Conservation (phyloP, 257 asterid genomes). For the Marsdenia floribunda region DNA sequence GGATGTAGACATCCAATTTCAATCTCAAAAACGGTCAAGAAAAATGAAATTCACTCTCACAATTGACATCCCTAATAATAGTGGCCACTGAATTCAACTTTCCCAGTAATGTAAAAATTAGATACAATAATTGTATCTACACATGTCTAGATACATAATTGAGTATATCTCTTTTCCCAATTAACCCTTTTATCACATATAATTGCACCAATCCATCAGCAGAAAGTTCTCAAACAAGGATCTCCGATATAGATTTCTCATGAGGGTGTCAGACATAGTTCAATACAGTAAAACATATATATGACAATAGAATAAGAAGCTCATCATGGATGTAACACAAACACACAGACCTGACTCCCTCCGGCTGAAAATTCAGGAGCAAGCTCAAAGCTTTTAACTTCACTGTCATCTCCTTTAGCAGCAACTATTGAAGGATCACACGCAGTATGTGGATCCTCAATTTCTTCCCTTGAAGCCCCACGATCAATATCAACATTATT, state of each 20-base stretch:
- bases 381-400: constrained; percentile 35
- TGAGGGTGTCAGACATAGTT: background rate
- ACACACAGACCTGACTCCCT: constrained; percentile 33
- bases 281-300: background rate
- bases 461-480: constrained; percentile 41
- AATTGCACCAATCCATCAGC: background rate
- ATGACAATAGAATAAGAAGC: background rate
- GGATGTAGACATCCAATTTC: background rate
- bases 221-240: background rate
- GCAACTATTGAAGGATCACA: constrained; percentile 19
- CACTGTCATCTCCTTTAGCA: constrained; percentile 37
- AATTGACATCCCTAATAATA: background rate
- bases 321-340: background rate
- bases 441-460: constrained; percentile 29
- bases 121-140: background rate
- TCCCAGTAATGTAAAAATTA: background rate
- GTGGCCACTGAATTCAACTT: background rate
- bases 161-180: background rate
- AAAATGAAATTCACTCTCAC: background rate
- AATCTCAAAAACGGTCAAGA: background rate
- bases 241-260: background rate
- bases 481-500: constrained; percentile 28
- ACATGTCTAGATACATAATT: background rate
- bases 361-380: constrained; percentile 59
- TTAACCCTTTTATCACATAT: background rate